Percentiles rank a stretch among this genome's conserved stretches.
phyloP scores from a whole-genome alignment of 225 moss, liverwort and hornwort species.

The Rhytidiadelphus loreus region DNA sequence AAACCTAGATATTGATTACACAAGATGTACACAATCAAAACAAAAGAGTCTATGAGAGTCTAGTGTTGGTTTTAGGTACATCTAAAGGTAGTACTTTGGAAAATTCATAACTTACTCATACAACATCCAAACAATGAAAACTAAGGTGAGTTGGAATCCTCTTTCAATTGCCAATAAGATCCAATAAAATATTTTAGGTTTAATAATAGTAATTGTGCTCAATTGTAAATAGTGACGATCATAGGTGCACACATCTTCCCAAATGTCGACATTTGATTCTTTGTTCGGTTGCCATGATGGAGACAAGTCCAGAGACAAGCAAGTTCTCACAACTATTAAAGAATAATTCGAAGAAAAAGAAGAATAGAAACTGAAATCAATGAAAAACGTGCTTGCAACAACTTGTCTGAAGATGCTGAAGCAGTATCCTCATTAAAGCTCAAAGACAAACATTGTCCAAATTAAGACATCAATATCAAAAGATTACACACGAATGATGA shows the following conservation, averaged over 20 bases:
- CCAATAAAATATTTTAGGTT: neutral
- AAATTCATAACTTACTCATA: neutral
- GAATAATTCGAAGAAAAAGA: neutral
- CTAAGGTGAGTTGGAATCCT: too few species aligned
- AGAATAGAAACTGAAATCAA: neutral
- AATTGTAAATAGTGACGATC: neutral
- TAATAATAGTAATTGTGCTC: neutral
- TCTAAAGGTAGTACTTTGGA: neutral
- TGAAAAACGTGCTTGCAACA: neutral
- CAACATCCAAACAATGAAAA: neutral
- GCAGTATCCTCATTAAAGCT: neutral
- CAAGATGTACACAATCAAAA: neutral
- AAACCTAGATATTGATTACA: neutral
- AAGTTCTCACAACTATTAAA: neutral
- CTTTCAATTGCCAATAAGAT: neutral
- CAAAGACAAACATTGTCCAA: neutral
- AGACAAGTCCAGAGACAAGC: neutral
- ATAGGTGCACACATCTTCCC: neutral
- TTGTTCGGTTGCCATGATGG: neutral
- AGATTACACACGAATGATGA: constrained; percentile 21
- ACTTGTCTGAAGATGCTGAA: neutral
- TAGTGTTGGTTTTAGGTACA: neutral
- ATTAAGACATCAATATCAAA: neutral
- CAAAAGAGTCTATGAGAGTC: neutral
- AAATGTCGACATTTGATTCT: neutral